Evolutionary conservation across 768 basidiomycete species (phyloP), one percentile per base, ranked within the genome.

Genomic region (Hirschioporus abietinus): DNA sequence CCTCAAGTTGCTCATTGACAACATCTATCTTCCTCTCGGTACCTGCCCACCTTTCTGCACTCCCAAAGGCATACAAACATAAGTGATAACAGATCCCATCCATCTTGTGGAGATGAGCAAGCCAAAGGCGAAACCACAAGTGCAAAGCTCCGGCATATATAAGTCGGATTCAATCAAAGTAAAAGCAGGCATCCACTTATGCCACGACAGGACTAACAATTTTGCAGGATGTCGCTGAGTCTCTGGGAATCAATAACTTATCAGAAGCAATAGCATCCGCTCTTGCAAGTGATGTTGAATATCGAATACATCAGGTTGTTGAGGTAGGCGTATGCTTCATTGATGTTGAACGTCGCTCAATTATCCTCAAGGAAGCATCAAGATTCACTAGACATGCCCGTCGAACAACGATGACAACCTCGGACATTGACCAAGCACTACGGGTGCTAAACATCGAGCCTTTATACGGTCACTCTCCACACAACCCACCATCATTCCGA

Each of bases 371-470:
- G 91, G 96, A 99, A 84, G 95, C 96, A 9, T 89, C 95, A 26
- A 91, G 96, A 64, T 99, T 96, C 78, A 97, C 96, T 93, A 86
- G 95, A 25, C 95, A 99, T 76, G 92, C 92, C 7, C 87, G 92
- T 66, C 83, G 97, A 65, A 94, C 91, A n/a, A 91, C 91, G 0
- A 82, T 99, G 76, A 91, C 88, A 9, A 92, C 95, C 7, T 83
- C 88, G 25, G 97, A 99, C 78, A 88, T 99, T 66, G 96, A 98
- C 77, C 89, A 93, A 69, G 97, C 97, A 0, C 81, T 99, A 61
- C 92, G 93, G 68, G 93, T 93, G 1, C 84, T 96, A 59, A 99
- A 98, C 78, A 94, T 99, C 70, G 97, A 99, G 76, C 97, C 97
- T 12, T 80, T 99, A 25, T 99, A 92, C 74, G 97, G 91, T 34